Base-by-base conservation (phyloP, 805 yeast genomes). In the Cyberlindnera saturnus region DNA sequence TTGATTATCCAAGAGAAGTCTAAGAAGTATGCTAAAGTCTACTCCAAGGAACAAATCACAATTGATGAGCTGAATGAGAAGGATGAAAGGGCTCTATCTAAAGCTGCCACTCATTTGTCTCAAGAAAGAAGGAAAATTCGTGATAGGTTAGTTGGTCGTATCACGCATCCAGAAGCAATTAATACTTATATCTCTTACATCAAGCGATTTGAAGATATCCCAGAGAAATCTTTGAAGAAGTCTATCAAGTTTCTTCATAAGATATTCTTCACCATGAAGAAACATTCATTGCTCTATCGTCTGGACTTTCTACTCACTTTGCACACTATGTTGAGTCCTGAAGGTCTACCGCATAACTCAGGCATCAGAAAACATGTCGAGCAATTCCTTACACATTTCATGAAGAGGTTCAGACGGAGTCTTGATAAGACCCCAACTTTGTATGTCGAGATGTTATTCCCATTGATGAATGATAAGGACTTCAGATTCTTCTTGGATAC, bases 181-280 rank as follows among this genome's bases (percentile, higher is more conserved):
- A 72, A 81, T 36, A 73, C 88, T 1, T 87, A 82, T 55, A 74
- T 86, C 42, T 73, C 72, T 40, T 77, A 74, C 45, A 67, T 91
- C 34, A 64, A 74, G 8, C 69, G 81, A 46, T 87, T 71, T 57
- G 68, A 66, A 40, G 95, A 87, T 44, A 61, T 90, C 31, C 62
- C 73, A 1, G 78, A 78, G 42, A 70, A 65, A 11, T 81, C 80
- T 39, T 64, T 91, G 36, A 81, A 79, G 50, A 71, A 74, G 38
- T 80, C 83, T 10, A 57, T 93, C 8, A 68, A 82, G 1, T 91
- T 77, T 56, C 79, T 89, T 55, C 87, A 86, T 56, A 68, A 86
- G 28, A 62, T 87, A 1, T 79, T 88, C 50, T 80, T 82, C 38
- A 71, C 78, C 38, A 73, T 77, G 34, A 82, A 84, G 44, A 73